Evolutionary conservation across 176 grass and related monocot species (phyloP).

Genomic region (Thinopyrum elongatum): DNA sequence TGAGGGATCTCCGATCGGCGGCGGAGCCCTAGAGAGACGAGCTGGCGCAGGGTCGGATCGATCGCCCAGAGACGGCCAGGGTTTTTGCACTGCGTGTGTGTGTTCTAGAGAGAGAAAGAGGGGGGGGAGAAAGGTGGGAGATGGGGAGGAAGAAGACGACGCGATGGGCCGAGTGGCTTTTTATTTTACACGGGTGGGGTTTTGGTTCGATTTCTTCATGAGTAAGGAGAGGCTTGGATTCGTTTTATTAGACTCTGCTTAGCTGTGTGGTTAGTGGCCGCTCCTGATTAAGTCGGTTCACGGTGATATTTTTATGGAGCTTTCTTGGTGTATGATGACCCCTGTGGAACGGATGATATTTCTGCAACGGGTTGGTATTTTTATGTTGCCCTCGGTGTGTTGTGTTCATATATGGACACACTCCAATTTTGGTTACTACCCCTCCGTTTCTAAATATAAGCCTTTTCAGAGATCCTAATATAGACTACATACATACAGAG

Average conservation of each 20-base stretch:
- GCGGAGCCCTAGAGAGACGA: neutral
- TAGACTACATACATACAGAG: too few relatives aligned
- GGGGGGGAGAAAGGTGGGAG: neutral
- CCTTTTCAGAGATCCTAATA: too few relatives aligned
- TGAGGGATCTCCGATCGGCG: constrained; percentile 38
- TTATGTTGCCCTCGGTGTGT: too few relatives aligned
- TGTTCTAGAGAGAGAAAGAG: neutral
- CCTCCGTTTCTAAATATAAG: too few relatives aligned
- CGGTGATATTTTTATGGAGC: neutral
- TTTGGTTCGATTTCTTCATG: neutral
- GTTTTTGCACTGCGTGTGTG: constrained; percentile 23
- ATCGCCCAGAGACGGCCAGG: constrained; percentile 23
- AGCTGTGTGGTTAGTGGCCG: neutral
- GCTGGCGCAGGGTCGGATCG: neutral
- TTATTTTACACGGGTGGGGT: neutral
- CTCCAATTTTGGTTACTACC: too few relatives aligned
- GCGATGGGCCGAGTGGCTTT: neutral
- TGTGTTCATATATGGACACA: too few relatives aligned
- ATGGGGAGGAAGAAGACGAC: neutral
- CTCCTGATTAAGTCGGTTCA: neutral
- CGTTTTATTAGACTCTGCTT: neutral
- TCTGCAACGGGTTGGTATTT: too few relatives aligned
- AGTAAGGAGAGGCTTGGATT: neutral
- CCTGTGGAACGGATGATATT: too few relatives aligned
- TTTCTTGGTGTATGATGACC: neutral